phyloP scores from a whole-genome alignment of 495 filamentous ascomycete genomes.

The Xylaria intraflava region DNA sequence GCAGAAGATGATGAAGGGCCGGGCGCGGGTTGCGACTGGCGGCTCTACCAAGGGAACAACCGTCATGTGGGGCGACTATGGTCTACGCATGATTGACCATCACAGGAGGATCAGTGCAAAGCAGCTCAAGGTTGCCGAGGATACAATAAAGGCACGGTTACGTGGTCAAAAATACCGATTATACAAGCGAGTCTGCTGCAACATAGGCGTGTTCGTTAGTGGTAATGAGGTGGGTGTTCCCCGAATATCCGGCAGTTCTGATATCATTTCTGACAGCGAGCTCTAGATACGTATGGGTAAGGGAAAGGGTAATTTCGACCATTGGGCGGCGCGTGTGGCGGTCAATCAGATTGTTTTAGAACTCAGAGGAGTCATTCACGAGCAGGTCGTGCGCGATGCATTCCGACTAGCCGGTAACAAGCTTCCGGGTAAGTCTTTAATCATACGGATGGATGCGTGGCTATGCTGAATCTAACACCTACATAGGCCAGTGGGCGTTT shows the following conservation, averaged over 20 bases:
- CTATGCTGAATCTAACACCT: neutral
- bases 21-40: constrained; percentile 79
- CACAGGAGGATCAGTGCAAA: constrained; percentile 82
- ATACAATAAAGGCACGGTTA: constrained; percentile 80
- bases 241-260: neutral
- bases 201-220: constrained; percentile 88
- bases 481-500: constrained; percentile 80
- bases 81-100: constrained; percentile 87
- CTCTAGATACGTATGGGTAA: constrained; percentile 85
- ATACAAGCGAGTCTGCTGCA: constrained; percentile 84
- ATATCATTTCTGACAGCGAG: constrained; percentile 6
- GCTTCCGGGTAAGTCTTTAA: constrained; percentile 66
- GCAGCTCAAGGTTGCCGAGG: constrained; percentile 82
- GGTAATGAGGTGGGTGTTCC: constrained; percentile 69
- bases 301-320: constrained; percentile 94
- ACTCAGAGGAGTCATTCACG: constrained; percentile 83
- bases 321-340: constrained; percentile 84
- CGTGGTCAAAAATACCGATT: constrained; percentile 88
- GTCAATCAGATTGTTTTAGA: constrained; percentile 89
- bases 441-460: neutral
- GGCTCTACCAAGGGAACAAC: constrained; percentile 89
- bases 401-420: constrained; percentile 93
- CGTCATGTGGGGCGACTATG: constrained; percentile 93
- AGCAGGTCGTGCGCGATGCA: constrained; percentile 89
- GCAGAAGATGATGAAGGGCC: constrained; percentile 84